Evolutionary conservation across 164 flowering plant species (phyloP).

Genomic region (Pachysandra terminalis): DNA sequence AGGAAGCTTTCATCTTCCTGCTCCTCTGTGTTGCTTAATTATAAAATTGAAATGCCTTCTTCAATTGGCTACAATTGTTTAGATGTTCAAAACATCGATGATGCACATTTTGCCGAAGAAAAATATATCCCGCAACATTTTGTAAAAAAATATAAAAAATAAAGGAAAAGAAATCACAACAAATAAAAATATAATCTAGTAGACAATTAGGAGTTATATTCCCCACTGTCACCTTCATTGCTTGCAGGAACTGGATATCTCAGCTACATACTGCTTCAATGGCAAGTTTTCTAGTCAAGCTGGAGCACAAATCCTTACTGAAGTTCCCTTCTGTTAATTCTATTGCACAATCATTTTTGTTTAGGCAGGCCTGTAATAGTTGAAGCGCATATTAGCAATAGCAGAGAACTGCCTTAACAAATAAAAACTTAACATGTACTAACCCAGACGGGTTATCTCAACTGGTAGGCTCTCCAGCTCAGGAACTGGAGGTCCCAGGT

Average conservation of each 20-base stretch:
- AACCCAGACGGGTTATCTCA: no score
- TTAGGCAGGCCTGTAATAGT: constrained; percentile 56
- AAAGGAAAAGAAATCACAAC: no score
- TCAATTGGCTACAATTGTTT: neutral
- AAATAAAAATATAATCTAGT: no score
- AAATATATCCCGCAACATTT: neutral
- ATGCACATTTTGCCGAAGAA: neutral
- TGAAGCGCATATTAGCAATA: neutral
- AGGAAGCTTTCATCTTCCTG: neutral
- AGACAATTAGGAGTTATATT: neutral
- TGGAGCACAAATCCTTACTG: constrained; percentile 37
- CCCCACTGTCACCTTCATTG: neutral
- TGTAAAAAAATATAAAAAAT: neutral
- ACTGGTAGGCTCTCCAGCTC: no score
- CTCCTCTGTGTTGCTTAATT: neutral
- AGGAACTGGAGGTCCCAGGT: no score
- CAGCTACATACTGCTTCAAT: constrained; percentile 68
- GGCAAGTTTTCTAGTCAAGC: constrained; percentile 51
- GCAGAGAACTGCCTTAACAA: neutral
- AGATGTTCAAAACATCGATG: neutral
- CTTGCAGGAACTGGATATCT: constrained; percentile 5
- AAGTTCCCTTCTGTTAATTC: constrained; percentile 47
- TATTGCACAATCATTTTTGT: constrained; percentile 46
- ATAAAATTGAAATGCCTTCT: no score
- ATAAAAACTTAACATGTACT: neutral